Percentiles rank a stretch among this genome's conserved stretches.
Conservation (phyloP, 179 eudicot species). For the Silene coronaria region DNA sequence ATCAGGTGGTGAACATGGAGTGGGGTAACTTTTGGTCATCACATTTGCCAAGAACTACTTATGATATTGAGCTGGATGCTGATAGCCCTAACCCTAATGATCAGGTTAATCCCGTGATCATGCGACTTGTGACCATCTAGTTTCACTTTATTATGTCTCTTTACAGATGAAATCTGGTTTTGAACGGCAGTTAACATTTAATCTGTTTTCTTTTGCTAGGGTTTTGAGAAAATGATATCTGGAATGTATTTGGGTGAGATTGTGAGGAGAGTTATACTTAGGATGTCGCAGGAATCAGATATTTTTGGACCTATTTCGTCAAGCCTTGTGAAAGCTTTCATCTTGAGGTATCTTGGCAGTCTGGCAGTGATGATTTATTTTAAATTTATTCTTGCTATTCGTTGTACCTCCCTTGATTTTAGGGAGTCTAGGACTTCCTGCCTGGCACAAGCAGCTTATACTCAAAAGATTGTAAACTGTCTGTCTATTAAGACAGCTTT, state of each 20-base stretch:
- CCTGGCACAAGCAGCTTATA: no score
- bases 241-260: conserved; percentile 52
- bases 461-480: no score
- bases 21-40: conserved; percentile 99
- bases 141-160: not conserved
- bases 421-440: no score
- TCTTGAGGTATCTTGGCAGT: conserved; percentile 30
- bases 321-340: conserved; percentile 29
- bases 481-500: no score
- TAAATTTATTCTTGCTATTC: no score
- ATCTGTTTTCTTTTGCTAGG: conserved; percentile 25
- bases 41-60: conserved; percentile 52
- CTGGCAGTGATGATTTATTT: no score
- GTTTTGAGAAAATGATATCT: conserved; percentile 51
- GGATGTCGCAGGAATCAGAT: conserved; percentile 42
- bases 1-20: conserved; percentile 89
- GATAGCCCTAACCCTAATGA: conserved; percentile 48
- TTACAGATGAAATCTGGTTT: not conserved
- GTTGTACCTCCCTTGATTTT: no score
- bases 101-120: conserved; percentile 26
- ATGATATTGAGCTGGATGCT: conserved; percentile 41
- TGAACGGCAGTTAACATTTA: not conserved
- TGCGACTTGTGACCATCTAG: not conserved
- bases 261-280: conserved; percentile 38
- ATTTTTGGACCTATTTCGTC: conserved; percentile 37